Conservation (phyloP, 176 grass and related monocot genomes). For the Oryza brachyantha region DNA sequence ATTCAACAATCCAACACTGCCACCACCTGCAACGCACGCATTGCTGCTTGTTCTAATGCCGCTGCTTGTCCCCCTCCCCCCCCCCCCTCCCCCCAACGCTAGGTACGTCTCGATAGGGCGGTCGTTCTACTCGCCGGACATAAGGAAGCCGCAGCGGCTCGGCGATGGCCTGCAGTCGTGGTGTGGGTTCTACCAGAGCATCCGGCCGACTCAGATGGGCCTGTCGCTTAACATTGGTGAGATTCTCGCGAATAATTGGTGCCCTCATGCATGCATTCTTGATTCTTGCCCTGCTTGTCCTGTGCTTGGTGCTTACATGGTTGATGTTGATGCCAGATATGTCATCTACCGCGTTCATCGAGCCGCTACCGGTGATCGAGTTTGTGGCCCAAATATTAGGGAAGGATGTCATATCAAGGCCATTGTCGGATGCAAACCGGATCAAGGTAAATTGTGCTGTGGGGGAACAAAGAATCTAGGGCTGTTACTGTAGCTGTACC, state of each 20-base stretch:
- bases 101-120: conserved; percentile 83
- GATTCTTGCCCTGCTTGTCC: conserved; percentile 15
- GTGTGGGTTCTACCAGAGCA: conserved; percentile 96
- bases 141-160: conserved; percentile 79
- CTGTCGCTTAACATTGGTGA: conserved; percentile 90
- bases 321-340: conserved; percentile 56
- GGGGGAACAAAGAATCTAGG: conserved; percentile 30
- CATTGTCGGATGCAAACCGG: conserved; percentile 86
- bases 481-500: conserved; percentile 34
- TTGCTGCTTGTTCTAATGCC: no score
- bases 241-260: conserved; percentile 35
- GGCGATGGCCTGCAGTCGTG: conserved; percentile 88
- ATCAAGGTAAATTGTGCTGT: conserved; percentile 61
- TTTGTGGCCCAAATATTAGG: conserved; percentile 88
- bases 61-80: no score
- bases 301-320: conserved; percentile 29
- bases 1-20: not conserved
- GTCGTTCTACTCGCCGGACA: conserved; percentile 93
- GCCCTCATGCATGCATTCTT: conserved; percentile 36
- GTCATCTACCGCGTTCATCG: conserved; percentile 90
- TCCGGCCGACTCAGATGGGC: conserved; percentile 89
- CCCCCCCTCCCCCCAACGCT: not conserved
- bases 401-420: conserved; percentile 79
- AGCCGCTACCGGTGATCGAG: conserved; percentile 86
- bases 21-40: not conserved